Evolutionary conservation across 345 rosid genomes (phyloP).

Genomic region (Pugionium cornutum): DNA sequence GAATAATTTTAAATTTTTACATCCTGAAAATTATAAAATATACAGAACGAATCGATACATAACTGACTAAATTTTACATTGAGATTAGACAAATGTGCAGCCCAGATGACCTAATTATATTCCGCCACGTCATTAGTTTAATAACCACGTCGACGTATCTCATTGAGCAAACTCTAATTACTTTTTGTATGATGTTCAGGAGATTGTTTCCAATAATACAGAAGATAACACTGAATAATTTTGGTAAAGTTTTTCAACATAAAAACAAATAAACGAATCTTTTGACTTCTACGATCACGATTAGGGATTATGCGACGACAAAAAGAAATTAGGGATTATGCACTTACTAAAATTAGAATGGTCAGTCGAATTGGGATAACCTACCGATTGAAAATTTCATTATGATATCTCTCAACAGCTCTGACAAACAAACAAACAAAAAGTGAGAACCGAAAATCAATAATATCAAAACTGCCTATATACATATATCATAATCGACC

Average conservation of each 20-base stretch:
- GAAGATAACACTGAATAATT: constrained; percentile 34
- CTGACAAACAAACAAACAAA: constrained; percentile 8
- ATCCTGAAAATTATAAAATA: too few species aligned
- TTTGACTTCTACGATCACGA: constrained; percentile 10
- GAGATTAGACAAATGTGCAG: constrained; percentile 24
- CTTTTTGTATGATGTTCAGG: constrained; percentile 29
- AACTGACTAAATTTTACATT: too few species aligned
- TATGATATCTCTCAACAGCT: constrained; percentile 18
- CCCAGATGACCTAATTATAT: constrained; percentile 37
- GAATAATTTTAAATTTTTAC: too few species aligned
- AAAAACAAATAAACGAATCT: constrained; percentile 27
- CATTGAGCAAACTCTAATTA: constrained; percentile 19
- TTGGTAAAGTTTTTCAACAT: background rate
- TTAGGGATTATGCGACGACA: background rate
- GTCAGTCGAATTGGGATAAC: background rate
- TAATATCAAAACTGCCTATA: background rate
- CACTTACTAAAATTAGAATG: constrained; percentile 25
- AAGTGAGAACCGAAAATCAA: constrained; percentile 4
- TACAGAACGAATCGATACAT: too few species aligned
- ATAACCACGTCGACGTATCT: constrained; percentile 31
- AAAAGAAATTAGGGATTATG: background rate
- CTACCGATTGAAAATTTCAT: background rate
- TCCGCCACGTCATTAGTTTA: constrained; percentile 32
- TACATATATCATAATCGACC: constrained; percentile 27
- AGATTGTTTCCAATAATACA: constrained; percentile 27